These are phyloP conservation scores for Leccinum disarticulatum DNA, from an alignment of 768 basidiomycete species.

Conservation along the genomic window DNA sequence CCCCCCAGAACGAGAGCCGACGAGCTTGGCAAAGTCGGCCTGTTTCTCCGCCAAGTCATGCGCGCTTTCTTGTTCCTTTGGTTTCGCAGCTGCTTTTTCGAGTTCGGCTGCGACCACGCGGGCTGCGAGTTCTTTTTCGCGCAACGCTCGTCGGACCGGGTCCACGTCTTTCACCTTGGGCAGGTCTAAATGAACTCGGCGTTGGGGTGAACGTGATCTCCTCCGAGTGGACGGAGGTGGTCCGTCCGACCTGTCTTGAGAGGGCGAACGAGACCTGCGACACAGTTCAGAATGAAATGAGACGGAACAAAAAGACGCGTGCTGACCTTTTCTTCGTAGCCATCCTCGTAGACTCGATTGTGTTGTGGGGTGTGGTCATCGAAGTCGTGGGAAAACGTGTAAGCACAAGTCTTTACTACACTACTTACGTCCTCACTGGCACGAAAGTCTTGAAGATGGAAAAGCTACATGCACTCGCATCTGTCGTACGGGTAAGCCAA, in stretches of 20 bases:
- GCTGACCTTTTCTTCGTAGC: slow-evolving; percentile 49
- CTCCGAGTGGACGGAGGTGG: slow-evolving; percentile 44
- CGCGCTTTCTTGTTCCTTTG: slow-evolving; percentile 43
- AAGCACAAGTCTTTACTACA: too few relatives aligned
- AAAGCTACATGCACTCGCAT: slow-evolving; percentile 49
- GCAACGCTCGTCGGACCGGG: slow-evolving; percentile 70
- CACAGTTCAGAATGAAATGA: not conserved
- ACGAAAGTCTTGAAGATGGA: slow-evolving; percentile 38
- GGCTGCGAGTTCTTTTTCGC: slow-evolving; percentile 77
- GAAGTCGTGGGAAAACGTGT: not conserved
- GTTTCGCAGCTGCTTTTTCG: slow-evolving; percentile 53
- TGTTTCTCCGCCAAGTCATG: slow-evolving; percentile 61
- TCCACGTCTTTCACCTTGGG: slow-evolving; percentile 70
- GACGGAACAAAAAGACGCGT: not conserved
- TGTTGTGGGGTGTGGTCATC: too few relatives aligned
- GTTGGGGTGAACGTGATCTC: slow-evolving; percentile 40
- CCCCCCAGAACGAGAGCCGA: slow-evolving; percentile 82
- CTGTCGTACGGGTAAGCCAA: slow-evolving; percentile 51
- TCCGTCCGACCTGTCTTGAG: slow-evolving; percentile 33
- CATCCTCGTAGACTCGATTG: slow-evolving; percentile 26
- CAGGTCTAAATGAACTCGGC: slow-evolving; percentile 35
- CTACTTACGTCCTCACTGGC: not conserved
- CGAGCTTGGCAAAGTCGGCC: slow-evolving; percentile 88
- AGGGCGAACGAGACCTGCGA: slow-evolving; percentile 50
- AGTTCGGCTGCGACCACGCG: slow-evolving; percentile 69